These are phyloP conservation scores for Melanomma pulvis-pyrius DNA, from an alignment of 495 filamentous ascomycete species.

Conservation along the genomic window DNA sequence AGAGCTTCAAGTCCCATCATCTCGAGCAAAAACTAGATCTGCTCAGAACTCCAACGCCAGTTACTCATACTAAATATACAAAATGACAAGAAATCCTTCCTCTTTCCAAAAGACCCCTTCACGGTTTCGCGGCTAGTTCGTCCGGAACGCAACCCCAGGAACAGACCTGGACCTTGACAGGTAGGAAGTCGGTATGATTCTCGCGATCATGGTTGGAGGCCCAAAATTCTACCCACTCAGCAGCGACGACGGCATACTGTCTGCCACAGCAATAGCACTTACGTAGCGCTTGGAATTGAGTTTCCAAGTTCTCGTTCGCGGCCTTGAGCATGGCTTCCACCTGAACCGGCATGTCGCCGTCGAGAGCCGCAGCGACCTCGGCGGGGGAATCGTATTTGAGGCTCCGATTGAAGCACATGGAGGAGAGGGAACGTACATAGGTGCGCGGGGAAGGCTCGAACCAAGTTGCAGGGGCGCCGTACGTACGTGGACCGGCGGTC, in stretches of 20 bases:
- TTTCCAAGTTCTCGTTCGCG: not conserved
- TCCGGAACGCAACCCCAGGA: slow-evolving; percentile 17
- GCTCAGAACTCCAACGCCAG: too few species aligned
- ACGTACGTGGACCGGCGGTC: not conserved
- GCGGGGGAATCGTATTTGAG: not conserved
- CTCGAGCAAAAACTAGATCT: too few species aligned
- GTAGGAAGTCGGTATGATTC: not conserved
- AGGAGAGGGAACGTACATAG: not conserved
- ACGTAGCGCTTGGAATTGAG: not conserved
- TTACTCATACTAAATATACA: too few species aligned
- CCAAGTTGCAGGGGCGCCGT: not conserved
- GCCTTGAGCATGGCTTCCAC: not conserved
- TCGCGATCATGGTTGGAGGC: not conserved
- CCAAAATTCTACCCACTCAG: slow-evolving; percentile 11
- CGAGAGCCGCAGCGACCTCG: not conserved
- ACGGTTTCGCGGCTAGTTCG: not conserved
- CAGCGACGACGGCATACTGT: not conserved
- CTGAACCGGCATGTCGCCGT: not conserved
- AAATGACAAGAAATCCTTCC: too few species aligned
- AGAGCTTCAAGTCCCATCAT: too few species aligned
- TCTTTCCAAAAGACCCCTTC: not conserved
- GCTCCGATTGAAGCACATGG: not conserved
- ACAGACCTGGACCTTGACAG: slow-evolving; percentile 13
- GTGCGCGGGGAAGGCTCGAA: not conserved
- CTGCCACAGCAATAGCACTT: slow-evolving; percentile 1